A percentile compares a stretch with the other conserved stretches of the same genome.
Conservation (phyloP, 306 rosid species). For the Abrus precatorius region DNA sequence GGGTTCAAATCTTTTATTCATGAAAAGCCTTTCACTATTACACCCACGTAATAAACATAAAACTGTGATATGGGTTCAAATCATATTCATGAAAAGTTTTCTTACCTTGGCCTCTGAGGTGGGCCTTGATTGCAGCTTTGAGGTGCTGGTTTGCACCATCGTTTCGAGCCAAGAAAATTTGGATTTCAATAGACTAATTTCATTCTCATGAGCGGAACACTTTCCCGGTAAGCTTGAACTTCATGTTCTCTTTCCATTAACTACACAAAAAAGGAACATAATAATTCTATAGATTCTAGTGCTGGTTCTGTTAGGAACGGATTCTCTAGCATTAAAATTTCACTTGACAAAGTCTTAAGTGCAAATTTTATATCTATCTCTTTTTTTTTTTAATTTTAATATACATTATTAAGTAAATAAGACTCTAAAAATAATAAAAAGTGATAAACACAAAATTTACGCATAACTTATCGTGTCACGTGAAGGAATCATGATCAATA, state of each 20-base stretch:
- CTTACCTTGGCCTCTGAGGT: neutral
- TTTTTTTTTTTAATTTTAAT: too few relatives aligned
- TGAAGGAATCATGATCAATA: too few relatives aligned
- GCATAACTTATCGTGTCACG: too few relatives aligned
- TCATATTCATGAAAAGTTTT: neutral
- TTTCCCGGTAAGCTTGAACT: neutral
- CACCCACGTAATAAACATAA: neutral
- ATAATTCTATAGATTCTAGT: neutral
- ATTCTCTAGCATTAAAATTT: too few relatives aligned
- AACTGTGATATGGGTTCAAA: neutral
- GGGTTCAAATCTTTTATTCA: too few relatives aligned
- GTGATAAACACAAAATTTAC: too few relatives aligned
- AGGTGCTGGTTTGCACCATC: neutral
- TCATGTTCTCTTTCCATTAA: neutral
- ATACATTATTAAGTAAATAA: too few relatives aligned
- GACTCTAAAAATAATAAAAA: too few relatives aligned
- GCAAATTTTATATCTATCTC: too few relatives aligned
- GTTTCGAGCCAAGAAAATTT: constrained; percentile 22
- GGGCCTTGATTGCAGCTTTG: neutral
- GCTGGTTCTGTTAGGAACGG: neutral
- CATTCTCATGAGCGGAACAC: constrained; percentile 1
- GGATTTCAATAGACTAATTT: constrained; percentile 14
- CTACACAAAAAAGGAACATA: constrained; percentile 6
- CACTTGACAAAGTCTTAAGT: too few relatives aligned
- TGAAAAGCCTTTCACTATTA: neutral